Evolutionary conservation across 2,329 filamentous ascomycete species (phyloP).

Genomic region (Microsporum audouinii): DNA sequence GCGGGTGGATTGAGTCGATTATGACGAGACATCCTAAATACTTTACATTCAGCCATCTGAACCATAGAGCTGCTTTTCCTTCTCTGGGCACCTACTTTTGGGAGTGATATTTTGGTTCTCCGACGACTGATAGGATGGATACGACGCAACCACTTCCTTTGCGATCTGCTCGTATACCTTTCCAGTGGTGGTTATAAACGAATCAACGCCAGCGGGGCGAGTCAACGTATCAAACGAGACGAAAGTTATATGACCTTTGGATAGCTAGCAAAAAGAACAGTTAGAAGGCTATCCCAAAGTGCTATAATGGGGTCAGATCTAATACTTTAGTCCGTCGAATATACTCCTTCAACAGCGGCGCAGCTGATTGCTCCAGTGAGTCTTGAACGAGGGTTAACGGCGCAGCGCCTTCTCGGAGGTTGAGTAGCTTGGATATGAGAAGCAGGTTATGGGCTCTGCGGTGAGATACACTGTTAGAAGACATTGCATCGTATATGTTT

Average conservation of each 20-base stretch:
- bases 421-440: conserved; percentile 70
- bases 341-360: conserved; percentile 60
- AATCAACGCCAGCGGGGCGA: conserved; percentile 52
- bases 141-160: conserved; percentile 45
- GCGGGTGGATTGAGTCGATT: conserved; percentile 65
- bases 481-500: conserved; percentile 19
- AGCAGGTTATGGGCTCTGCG: conserved; percentile 74
- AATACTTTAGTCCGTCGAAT: conserved; percentile 59
- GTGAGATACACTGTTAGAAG: conserved; percentile 41
- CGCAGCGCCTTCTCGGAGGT: conserved; percentile 64
- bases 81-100: background rate
- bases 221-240: conserved; percentile 66
- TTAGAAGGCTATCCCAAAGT: background rate
- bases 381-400: conserved; percentile 82
- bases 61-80: background rate
- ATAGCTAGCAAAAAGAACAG: conserved; percentile 21
- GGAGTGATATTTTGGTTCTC: background rate
- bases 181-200: conserved; percentile 54
- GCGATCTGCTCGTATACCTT: conserved; percentile 47
- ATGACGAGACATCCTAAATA: conserved; percentile 58
- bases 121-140: background rate
- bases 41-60: background rate
- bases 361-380: conserved; percentile 67
- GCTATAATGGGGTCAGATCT: background rate
- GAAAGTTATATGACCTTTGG: conserved; percentile 60